These are phyloP conservation scores for Tolypocladium nubicola DNA, from an alignment of 2,329 filamentous ascomycete genomes.

Conservation along the genomic window DNA sequence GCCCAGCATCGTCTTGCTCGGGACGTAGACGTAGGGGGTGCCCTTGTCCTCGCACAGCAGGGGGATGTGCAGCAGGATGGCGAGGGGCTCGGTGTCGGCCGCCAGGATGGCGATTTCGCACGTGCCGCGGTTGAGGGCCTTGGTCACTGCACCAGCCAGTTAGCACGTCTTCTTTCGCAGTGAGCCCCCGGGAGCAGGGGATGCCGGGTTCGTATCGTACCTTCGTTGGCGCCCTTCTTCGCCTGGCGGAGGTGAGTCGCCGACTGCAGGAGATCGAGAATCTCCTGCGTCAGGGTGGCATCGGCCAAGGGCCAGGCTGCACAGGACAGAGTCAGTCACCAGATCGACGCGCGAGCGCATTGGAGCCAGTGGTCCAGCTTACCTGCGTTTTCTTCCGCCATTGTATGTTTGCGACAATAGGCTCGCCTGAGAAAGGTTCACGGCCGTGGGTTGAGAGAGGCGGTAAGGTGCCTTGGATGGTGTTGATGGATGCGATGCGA, in stretches of 20 bases:
- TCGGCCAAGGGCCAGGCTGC: slow-evolving; percentile 64
- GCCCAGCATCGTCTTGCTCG: slow-evolving; percentile 74
- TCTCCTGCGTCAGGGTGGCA: slow-evolving; percentile 64
- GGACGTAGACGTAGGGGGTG: slow-evolving; percentile 56
- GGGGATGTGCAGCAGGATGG: slow-evolving; percentile 81
- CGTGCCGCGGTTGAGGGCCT: slow-evolving; percentile 84
- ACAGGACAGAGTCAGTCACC: not conserved
- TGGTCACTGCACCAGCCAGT: slow-evolving; percentile 40
- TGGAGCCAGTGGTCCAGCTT: not conserved
- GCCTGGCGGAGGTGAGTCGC: slow-evolving; percentile 57
- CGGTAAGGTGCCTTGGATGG: not conserved
- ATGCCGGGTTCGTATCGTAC: slow-evolving; percentile 14
- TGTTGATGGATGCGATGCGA: slow-evolving; percentile 3
- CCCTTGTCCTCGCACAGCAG: slow-evolving; percentile 78
- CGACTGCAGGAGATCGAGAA: slow-evolving; percentile 74
- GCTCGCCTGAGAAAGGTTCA: slow-evolving; percentile 39
- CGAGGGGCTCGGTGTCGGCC: slow-evolving; percentile 77
- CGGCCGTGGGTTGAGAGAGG: slow-evolving; percentile 29
- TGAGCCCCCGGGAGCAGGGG: not conserved
- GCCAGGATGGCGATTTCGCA: slow-evolving; percentile 83
- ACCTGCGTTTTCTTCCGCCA: slow-evolving; percentile 17
- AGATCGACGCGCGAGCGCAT: not conserved
- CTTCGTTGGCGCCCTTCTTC: slow-evolving; percentile 83
- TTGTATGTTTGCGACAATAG: slow-evolving; percentile 10
- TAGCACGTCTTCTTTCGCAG: not conserved